Evolutionary conservation across 768 basidiomycete genomes (phyloP).

Genomic region (Candolleomyces eurysporus): DNA sequence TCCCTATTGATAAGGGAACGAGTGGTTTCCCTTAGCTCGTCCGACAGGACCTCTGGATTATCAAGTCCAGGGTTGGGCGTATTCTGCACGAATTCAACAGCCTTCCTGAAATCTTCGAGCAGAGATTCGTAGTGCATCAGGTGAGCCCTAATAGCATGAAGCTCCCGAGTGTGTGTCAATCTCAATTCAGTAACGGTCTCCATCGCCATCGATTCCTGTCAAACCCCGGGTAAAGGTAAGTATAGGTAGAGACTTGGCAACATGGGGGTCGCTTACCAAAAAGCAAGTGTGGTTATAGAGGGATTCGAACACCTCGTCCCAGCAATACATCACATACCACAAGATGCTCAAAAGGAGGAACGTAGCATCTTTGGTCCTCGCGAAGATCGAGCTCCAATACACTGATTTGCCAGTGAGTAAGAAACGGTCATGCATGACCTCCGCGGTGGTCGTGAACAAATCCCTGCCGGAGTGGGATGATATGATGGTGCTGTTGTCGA

Average conservation of each 20-base stretch:
- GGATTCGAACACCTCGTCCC: constrained; percentile 56
- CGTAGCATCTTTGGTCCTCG: constrained; percentile 45
- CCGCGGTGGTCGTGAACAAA: constrained; percentile 33
- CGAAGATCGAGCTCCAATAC: constrained; percentile 46
- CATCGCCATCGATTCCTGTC: constrained; percentile 42
- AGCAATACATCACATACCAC: constrained; percentile 61
- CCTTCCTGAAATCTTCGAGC: constrained; percentile 51
- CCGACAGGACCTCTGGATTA: constrained; percentile 12
- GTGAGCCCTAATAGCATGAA: constrained; percentile 58
- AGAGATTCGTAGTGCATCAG: constrained; percentile 54
- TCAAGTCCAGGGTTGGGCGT: constrained; percentile 49
- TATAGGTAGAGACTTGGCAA: neutral
- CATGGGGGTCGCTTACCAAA: constrained; percentile 31
- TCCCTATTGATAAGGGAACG: constrained; percentile 36
- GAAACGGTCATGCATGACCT: constrained; percentile 33
- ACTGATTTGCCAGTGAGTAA: constrained; percentile 38
- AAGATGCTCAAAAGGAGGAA: constrained; percentile 51
- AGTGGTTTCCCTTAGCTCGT: constrained; percentile 15
- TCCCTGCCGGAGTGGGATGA: constrained; percentile 39
- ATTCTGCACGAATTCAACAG: constrained; percentile 45
- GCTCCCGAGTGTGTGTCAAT: constrained; percentile 42
- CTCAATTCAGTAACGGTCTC: neutral
- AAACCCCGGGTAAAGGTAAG: constrained; percentile 14
- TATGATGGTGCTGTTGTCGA: constrained; percentile 37
- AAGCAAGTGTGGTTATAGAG: constrained; percentile 50